Conservation (phyloP, 2,329 filamentous ascomycete species). For the Cryphonectria naterciae region DNA sequence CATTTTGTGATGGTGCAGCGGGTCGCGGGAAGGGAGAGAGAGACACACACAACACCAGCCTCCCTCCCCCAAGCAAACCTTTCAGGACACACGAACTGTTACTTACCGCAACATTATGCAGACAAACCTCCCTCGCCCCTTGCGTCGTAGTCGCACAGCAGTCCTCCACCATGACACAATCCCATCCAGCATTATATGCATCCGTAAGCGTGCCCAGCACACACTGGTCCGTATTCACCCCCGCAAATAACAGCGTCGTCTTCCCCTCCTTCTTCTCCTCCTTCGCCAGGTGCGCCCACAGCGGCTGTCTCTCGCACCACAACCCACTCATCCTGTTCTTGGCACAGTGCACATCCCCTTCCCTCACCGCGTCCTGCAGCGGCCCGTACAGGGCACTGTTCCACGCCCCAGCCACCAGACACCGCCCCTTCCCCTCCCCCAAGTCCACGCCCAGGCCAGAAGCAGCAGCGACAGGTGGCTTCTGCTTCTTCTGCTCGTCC, state of each 20-base stretch:
- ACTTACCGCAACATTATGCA: slow-evolving; percentile 44
- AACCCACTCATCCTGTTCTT: slow-evolving; percentile 64
- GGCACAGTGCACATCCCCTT: slow-evolving; percentile 53
- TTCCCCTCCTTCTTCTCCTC: slow-evolving; percentile 37
- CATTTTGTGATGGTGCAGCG: neutral
- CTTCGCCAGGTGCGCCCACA: slow-evolving; percentile 45
- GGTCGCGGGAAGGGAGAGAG: neutral
- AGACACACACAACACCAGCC: neutral
- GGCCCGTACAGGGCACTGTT: slow-evolving; percentile 57
- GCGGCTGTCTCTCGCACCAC: slow-evolving; percentile 50
- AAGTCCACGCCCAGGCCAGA: slow-evolving; percentile 52
- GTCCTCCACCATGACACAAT: slow-evolving; percentile 59
- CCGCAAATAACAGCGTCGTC: slow-evolving; percentile 58
- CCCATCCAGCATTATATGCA: slow-evolving; percentile 58
- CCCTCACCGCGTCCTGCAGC: slow-evolving; percentile 43
- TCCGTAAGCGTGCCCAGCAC: slow-evolving; percentile 60
- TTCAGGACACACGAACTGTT: neutral
- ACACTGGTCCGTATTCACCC: slow-evolving; percentile 66
- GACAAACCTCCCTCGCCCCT: slow-evolving; percentile 41
- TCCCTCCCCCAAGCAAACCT: neutral
- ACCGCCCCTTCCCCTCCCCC: slow-evolving; percentile 46
- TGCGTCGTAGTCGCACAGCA: slow-evolving; percentile 55
- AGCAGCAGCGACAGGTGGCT: neutral
- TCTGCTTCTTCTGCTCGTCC: too few species aligned
- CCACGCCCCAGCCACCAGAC: slow-evolving; percentile 59